These are phyloP conservation scores for Paraurostyla sp. DNA, from an alignment of 73 alveolate species.

Conservation along the genomic window DNA sequence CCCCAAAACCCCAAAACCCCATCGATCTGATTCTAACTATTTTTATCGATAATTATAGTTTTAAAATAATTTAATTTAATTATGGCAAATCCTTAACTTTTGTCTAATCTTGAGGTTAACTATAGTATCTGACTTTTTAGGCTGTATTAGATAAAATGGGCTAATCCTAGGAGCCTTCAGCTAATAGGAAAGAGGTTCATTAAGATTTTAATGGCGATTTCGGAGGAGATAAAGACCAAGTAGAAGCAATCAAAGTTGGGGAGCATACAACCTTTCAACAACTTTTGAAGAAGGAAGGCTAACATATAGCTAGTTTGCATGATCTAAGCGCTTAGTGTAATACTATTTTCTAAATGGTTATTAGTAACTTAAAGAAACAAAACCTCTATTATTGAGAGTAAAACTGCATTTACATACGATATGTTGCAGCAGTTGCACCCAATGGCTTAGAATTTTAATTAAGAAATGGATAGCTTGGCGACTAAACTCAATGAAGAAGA, in stretches of 20 bases:
- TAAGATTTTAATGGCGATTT: neutral
- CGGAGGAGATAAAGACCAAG: neutral
- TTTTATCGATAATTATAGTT: too few relatives aligned
- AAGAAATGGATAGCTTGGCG: neutral
- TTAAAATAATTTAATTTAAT: too few relatives aligned
- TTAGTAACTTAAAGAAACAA: neutral
- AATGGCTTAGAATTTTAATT: neutral
- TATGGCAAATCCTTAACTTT: too few relatives aligned
- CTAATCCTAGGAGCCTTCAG: too few relatives aligned
- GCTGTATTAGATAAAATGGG: too few relatives aligned
- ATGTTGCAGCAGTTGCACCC: neutral
- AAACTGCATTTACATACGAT: constrained; percentile 1
- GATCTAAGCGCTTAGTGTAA: neutral
- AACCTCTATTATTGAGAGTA: neutral
- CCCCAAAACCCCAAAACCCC: too few relatives aligned
- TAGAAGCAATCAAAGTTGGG: neutral
- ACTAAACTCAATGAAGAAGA: neutral
- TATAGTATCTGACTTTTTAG: too few relatives aligned
- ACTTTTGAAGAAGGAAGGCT: constrained; percentile 1
- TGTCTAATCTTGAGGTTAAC: too few relatives aligned
- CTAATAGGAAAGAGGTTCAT: neutral
- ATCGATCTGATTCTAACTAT: too few relatives aligned
- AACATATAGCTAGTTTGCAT: neutral
- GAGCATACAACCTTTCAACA: constrained; percentile 28
- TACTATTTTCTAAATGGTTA: neutral